A percentile compares a stretch with the other conserved stretches of the same genome.
Conservation (phyloP, 1,284 basidiomycete genomes). For the Tilletia indica region DNA sequence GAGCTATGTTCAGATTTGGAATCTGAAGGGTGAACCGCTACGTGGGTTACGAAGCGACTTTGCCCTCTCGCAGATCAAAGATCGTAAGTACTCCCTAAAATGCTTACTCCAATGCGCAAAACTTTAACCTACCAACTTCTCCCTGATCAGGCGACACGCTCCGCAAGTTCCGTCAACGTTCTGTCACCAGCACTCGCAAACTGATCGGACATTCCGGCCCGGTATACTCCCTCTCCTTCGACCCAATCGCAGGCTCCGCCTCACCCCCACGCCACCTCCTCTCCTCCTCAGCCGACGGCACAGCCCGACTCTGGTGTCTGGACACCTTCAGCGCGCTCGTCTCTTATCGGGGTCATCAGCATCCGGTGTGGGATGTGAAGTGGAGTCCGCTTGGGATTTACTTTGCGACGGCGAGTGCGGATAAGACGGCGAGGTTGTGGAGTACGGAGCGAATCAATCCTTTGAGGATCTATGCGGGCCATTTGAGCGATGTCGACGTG, state of each 20-base stretch:
- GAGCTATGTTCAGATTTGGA: slow-evolving; percentile 94
- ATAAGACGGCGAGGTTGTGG: slow-evolving; percentile 93
- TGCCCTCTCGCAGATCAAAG: slow-evolving; percentile 67
- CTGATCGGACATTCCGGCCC: slow-evolving; percentile 95
- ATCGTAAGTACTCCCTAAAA: too few species aligned
- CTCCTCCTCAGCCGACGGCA: slow-evolving; percentile 89
- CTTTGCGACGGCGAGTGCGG: slow-evolving; percentile 91
- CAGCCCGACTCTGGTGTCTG: slow-evolving; percentile 87
- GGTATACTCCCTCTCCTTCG: slow-evolving; percentile 90
- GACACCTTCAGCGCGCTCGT: slow-evolving; percentile 92
- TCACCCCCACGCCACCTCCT: slow-evolving; percentile 81
- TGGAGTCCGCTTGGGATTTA: slow-evolving; percentile 99
- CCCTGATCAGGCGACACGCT: slow-evolving; percentile 25
- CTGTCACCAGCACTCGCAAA: slow-evolving; percentile 64
- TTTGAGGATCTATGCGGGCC: slow-evolving; percentile 89
- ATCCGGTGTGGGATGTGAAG: slow-evolving; percentile 97
- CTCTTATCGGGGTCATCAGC: slow-evolving; percentile 91
- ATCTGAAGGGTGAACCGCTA: slow-evolving; percentile 84
- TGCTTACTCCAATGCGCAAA: too few species aligned
- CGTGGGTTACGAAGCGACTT: slow-evolving; percentile 75
- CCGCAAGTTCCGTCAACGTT: slow-evolving; percentile 35
- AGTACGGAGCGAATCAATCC: slow-evolving; percentile 86
- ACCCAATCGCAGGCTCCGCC: slow-evolving; percentile 82
- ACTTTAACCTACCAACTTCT: neutral
- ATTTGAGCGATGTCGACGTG: slow-evolving; percentile 95